phyloP scores from a whole-genome alignment of 2,329 filamentous ascomycete species.

The Macrophomina phaseolina region DNA sequence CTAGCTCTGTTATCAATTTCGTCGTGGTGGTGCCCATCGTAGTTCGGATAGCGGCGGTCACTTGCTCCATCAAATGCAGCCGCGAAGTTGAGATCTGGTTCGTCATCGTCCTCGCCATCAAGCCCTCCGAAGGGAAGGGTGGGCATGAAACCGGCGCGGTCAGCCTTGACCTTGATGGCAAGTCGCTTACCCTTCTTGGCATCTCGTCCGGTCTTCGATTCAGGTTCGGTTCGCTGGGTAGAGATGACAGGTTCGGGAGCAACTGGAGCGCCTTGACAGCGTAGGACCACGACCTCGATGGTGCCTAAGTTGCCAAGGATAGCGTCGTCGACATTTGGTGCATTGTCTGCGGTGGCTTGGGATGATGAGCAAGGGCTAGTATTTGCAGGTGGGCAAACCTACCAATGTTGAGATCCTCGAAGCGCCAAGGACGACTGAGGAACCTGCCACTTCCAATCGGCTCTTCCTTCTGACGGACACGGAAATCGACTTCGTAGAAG shows the following conservation, averaged over 20 bases:
- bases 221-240: not conserved
- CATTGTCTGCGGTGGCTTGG: slow-evolving; percentile 40
- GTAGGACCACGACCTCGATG: slow-evolving; percentile 56
- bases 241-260: not conserved
- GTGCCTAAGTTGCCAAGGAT: slow-evolving; percentile 50
- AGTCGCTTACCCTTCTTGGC: not conserved
- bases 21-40: not conserved
- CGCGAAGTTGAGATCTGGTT: not conserved
- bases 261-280: slow-evolving; percentile 41
- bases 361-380: not conserved
- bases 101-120: slow-evolving; percentile 9
- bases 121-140: not conserved
- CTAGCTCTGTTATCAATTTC: not conserved
- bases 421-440: slow-evolving; percentile 60
- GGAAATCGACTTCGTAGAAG: slow-evolving; percentile 53
- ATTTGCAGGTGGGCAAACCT: slow-evolving; percentile 26
- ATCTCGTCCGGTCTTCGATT: not conserved
- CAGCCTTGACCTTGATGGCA: not conserved
- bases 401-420: slow-evolving; percentile 58
- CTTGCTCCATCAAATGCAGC: slow-evolving; percentile 7
- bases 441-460: slow-evolving; percentile 52
- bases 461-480: slow-evolving; percentile 61
- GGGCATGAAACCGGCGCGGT: not conserved
- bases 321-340: slow-evolving; percentile 37
- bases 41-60: not conserved